Evolutionary conservation across 164 flowering plant genomes (phyloP).

Genomic region (Magnolia kwangsiensis): DNA sequence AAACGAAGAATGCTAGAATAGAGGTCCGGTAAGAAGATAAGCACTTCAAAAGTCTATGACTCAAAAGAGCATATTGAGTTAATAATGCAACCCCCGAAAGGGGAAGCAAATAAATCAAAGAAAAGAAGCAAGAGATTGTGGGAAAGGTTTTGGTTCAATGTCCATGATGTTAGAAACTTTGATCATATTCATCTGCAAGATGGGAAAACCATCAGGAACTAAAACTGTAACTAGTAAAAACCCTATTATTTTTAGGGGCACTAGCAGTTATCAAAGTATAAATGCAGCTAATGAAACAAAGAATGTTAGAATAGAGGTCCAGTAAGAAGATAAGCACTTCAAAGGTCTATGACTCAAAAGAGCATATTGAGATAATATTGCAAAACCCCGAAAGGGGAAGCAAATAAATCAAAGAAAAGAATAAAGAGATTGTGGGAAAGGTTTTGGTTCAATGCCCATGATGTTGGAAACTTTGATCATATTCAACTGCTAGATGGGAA

Average conservation of each 20-base stretch:
- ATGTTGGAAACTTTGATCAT: conserved; percentile 93
- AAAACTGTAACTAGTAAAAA: background rate
- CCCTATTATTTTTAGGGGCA: background rate
- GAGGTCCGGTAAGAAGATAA: background rate
- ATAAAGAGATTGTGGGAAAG: conserved; percentile 27
- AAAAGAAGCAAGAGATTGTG: background rate
- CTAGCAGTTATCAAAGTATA: background rate
- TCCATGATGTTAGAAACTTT: conserved; percentile 99
- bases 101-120: background rate
- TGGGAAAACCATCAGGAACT: background rate
- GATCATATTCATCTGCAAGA: conserved; percentile 85
- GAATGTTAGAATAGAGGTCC: background rate
- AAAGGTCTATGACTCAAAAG: background rate
- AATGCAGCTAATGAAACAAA: background rate
- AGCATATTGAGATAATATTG: no score
- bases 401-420: background rate
- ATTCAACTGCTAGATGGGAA: conserved; percentile 65
- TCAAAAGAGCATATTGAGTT: background rate
- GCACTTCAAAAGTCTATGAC: background rate
- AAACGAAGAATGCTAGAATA: background rate
- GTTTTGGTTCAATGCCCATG: conserved; percentile 95
- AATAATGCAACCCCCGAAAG: background rate
- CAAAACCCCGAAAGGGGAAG: background rate
- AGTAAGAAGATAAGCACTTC: background rate
- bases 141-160: conserved; percentile 60